These are phyloP conservation scores for Bertia moriformis DNA, from an alignment of 2,329 filamentous ascomycete genomes.

Conservation along the genomic window DNA sequence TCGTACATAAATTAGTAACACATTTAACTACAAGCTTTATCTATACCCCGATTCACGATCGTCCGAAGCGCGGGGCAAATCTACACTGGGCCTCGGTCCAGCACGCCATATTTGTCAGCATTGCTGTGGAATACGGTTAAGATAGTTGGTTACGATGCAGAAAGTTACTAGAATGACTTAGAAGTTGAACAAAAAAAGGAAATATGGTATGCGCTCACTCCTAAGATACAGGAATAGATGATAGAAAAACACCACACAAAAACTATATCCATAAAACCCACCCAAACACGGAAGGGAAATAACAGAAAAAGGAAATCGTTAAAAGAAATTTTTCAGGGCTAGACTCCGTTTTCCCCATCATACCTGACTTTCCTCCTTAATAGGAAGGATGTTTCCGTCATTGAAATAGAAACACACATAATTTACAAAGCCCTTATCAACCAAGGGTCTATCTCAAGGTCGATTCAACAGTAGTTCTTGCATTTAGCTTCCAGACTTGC, in stretches of 20 bases:
- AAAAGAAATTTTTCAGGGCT: too few relatives aligned
- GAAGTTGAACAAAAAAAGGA: neutral
- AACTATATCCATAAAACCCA: slow-evolving; percentile 1
- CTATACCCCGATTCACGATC: neutral
- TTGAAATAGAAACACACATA: neutral
- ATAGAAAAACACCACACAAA: neutral
- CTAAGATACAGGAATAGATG: neutral
- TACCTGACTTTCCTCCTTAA: too few relatives aligned
- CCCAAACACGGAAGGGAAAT: neutral
- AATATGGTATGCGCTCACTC: neutral
- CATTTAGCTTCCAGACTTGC: slow-evolving; percentile 17
- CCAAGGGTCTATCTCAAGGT: too few relatives aligned
- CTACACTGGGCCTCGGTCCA: too few relatives aligned
- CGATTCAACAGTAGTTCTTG: too few relatives aligned
- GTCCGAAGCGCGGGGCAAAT: too few relatives aligned
- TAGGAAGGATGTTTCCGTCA: neutral
- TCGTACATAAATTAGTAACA: neutral
- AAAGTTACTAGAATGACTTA: neutral
- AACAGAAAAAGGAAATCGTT: neutral
- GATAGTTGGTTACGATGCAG: neutral
- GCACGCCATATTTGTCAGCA: neutral
- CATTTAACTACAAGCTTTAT: neutral
- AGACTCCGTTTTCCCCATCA: neutral
- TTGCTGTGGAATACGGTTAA: neutral
- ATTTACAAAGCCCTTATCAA: neutral